Base-by-base conservation (phyloP, 2,329 filamentous ascomycete species). In the Thielaviopsis populi region DNA sequence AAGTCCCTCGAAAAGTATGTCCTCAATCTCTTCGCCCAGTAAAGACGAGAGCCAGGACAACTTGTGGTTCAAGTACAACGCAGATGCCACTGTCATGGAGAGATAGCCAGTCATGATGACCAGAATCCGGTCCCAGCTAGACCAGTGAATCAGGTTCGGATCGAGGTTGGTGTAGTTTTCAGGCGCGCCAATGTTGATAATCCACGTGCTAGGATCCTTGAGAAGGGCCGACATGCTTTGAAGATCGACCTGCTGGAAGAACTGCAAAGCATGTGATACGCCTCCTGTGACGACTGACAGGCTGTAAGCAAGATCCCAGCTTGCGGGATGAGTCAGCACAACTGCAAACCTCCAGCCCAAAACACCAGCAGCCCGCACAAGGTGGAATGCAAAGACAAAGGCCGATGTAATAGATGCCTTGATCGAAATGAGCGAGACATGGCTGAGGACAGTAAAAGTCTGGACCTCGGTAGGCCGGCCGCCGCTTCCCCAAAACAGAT, bases 71-170 rank as follows among this genome's bases (percentile, higher is more conserved):
- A 97, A 79, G 72, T 97, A 99, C 1, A 92, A 75, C 27, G 87
- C 84, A 2, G 90, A 89, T 72, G 54, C 88, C 70, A n/a, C n/a
- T 11, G 86, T 89, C 46, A 96, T 80, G 58, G 91, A 85, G 0
- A 84, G 71, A 71, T 99, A 99, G 13, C 94, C 94, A 59, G 87
- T 80, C 1, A 91, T 69, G 46, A 96, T 88, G 15, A 92, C 91
- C 75, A 80, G 83, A 64, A 82, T 80, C 37, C 83, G 77, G 72
- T 88, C 86, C 17, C 79, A 77, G 33, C 79, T 78, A 66, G 81
- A 80, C 88, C 88, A 92, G 62, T 83, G 79, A 1, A 84, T 84
- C 62, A 90, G 74, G 30, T 77, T 79, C 7, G 81, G 79, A 69
- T 87, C 79, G 15, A 83, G 70, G 0, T 72, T 58, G 24, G 73